Conservation (phyloP, 2,329 filamentous ascomycete genomes). For the Arthrobotrys musiformis region DNA sequence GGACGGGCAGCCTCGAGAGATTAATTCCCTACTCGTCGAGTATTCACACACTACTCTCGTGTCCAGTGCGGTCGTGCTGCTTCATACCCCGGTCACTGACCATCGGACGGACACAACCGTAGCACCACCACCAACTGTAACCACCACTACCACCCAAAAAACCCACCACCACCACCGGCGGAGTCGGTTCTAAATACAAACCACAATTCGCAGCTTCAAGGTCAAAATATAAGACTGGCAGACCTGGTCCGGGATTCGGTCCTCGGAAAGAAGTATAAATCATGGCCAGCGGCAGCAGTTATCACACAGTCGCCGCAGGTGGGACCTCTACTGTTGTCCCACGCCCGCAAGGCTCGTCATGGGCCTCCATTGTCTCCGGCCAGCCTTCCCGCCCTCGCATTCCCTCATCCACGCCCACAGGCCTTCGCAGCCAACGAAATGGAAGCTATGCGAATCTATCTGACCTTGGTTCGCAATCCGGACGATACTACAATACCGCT, state of each 20-base stretch:
- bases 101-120: constrained; percentile 9
- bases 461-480: constrained; percentile 41
- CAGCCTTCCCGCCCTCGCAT: constrained; percentile 49
- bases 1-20: too few species aligned
- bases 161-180: constrained; percentile 8
- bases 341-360: constrained; percentile 39
- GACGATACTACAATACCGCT: constrained; percentile 43
- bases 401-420: constrained; percentile 20
- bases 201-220: constrained; percentile 11
- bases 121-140: constrained; percentile 6
- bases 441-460: constrained; percentile 50
- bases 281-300: neutral
- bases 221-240: neutral
- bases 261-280: neutral
- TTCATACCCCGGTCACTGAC: constrained; percentile 12
- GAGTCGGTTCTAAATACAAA: constrained; percentile 26
- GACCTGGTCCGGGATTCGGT: neutral
- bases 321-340: constrained; percentile 21
- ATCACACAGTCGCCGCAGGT: constrained; percentile 1
- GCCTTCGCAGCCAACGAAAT: constrained; percentile 44
- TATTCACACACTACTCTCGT: neutral
- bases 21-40: neutral
- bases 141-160: neutral
- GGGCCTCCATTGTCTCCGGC: constrained; percentile 53
- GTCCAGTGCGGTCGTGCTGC: neutral